Conservation (phyloP, 352 stramenopile genomes). For the Thraustotheca clavata region DNA sequence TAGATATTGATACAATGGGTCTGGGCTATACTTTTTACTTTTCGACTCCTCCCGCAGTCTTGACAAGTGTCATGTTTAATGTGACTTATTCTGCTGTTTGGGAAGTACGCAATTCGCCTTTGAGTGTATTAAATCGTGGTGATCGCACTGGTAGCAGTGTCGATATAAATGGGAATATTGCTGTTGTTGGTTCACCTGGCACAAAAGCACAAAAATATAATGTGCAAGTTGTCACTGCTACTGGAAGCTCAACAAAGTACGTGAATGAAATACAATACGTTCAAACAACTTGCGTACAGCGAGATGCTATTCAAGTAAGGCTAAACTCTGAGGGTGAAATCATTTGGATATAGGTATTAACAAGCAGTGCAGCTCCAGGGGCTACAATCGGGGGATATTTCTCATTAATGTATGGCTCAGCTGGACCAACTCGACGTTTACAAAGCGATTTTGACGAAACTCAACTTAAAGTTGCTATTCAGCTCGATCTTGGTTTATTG, state of each 20-base stretch:
- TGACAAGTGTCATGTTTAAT: conserved; percentile 47
- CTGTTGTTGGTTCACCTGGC: conserved; percentile 56
- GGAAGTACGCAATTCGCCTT: conserved; percentile 49
- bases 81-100: conserved; percentile 66
- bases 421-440: conserved; percentile 48
- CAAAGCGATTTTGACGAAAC: conserved; percentile 58
- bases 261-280: conserved; percentile 22
- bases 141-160: conserved; percentile 56
- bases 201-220: conserved; percentile 49
- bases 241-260: conserved; percentile 32
- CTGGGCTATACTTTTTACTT: conserved; percentile 62
- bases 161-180: conserved; percentile 52
- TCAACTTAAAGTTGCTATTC: conserved; percentile 55
- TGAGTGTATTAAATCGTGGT: conserved; percentile 29
- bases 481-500: conserved; percentile 68
- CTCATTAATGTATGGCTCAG: conserved; percentile 40
- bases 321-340: not conserved
- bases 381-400: conserved; percentile 70
- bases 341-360: conserved; percentile 37
- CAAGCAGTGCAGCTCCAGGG: conserved; percentile 48
- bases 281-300: conserved; percentile 14
- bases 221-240: conserved; percentile 56
- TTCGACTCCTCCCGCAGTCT: conserved; percentile 33
- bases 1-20: conserved; percentile 63
- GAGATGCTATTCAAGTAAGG: conserved; percentile 16